These are phyloP conservation scores for Emergomyces africanus DNA, from an alignment of 2,329 filamentous ascomycete genomes.

Conservation along the genomic window DNA sequence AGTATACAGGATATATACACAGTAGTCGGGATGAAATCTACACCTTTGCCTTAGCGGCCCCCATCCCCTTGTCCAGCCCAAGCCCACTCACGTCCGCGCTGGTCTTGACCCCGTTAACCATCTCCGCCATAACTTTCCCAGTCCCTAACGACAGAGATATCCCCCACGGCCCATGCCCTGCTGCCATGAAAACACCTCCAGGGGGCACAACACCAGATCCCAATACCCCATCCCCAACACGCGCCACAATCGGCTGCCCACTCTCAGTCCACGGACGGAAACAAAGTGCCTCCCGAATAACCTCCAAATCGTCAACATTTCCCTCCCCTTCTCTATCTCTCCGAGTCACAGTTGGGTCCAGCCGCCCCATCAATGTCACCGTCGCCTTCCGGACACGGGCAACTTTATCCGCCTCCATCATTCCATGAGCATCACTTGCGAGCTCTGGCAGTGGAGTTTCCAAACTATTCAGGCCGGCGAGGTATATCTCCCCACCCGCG, in stretches of 20 bases:
- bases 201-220: constrained; percentile 37
- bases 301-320: constrained; percentile 42
- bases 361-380: constrained; percentile 23
- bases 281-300: constrained; percentile 55
- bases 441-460: constrained; percentile 46
- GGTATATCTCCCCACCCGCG: constrained; percentile 54
- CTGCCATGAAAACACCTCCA: constrained; percentile 55
- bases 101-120: constrained; percentile 47
- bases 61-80: constrained; percentile 17
- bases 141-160: constrained; percentile 54
- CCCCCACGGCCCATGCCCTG: constrained; percentile 68
- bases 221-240: constrained; percentile 44
- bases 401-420: constrained; percentile 33
- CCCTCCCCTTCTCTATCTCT: constrained; percentile 14
- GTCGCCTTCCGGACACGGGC: constrained; percentile 20
- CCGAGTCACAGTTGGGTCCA: constrained; percentile 6
- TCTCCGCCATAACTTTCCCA: constrained; percentile 56
- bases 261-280: constrained; percentile 57
- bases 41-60: not conserved
- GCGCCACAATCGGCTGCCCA: constrained; percentile 51
- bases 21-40: not conserved
- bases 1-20: not conserved
- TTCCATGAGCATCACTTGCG: constrained; percentile 27
- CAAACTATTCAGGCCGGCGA: constrained; percentile 57
- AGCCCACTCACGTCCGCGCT: constrained; percentile 49